These are phyloP conservation scores for Eucommia ulmoides DNA, from an alignment of 257 asterid species.

Conservation along the genomic window DNA sequence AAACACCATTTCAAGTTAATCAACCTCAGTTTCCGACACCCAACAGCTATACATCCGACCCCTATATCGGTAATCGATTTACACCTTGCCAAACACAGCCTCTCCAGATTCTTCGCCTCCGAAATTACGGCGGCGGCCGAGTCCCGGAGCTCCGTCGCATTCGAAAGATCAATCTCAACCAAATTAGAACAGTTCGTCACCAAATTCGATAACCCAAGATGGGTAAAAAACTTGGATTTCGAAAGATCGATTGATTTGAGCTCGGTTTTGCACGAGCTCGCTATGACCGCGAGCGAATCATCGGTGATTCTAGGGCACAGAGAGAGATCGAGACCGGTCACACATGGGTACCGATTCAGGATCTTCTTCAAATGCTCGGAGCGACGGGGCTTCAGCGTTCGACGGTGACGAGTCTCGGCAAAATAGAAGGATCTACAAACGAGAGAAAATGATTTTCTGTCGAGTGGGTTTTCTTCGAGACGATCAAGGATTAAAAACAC, in stretches of 20 bases:
- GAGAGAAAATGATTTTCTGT: conserved; percentile 23
- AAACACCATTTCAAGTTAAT: conserved; percentile 31
- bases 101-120: conserved; percentile 30
- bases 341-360: conserved; percentile 14
- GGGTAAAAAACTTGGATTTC: conserved; percentile 21
- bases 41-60: conserved; percentile 35
- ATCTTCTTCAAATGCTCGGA: conserved; percentile 8
- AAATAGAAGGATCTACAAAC: conserved; percentile 21
- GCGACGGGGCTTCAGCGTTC: conserved; percentile 17
- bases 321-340: conserved; percentile 19
- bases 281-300: conserved; percentile 6
- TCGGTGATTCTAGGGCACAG: conserved; percentile 21
- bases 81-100: conserved; percentile 26
- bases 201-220: conserved; percentile 20
- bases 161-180: conserved; percentile 25
- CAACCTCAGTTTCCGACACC: conserved; percentile 27
- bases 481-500: conserved; percentile 21
- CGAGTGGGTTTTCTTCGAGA: conserved; percentile 18
- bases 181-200: conserved; percentile 19
- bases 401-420: conserved; percentile 26
- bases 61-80: conserved; percentile 30
- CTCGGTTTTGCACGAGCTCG: conserved; percentile 6
- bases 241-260: conserved; percentile 22
- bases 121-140: conserved; percentile 22
- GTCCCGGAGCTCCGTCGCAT: conserved; percentile 28